Base-by-base conservation (phyloP, 768 basidiomycete genomes). In the Dentipellis sp. region DNA sequence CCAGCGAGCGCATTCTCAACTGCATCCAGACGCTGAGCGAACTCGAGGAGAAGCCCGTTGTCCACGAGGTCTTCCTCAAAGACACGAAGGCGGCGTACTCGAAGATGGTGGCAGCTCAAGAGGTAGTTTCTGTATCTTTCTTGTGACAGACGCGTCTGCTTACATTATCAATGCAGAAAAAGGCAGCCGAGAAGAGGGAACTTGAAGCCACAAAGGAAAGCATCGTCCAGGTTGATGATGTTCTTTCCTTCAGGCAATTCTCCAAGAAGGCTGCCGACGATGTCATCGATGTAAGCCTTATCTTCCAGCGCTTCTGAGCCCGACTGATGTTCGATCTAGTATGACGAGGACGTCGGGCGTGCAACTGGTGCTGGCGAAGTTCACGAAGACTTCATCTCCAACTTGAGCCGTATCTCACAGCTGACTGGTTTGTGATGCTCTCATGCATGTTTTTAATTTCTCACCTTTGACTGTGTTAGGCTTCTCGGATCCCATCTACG, bases 401-500 rank as follows among this genome's bases (percentile, higher is more conserved):
- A 94, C 67, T 78, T 98, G 47, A 94, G 85, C 63, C 81, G 90
- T 21, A 94, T 98, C 60, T 86, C 92, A 12, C 94, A 97, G 67
- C 80, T 98, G 42, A 98, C 94, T 47, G 91, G 91, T 86, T 59
- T 56, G 75, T 57, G 11, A 42, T 38, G 3, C 51, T 53, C 21
- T 55, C 49, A 6, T 39, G 19, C 23, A 21, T 21, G 40, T 14
- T 39, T 39, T 51, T 50, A 46, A 52, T 51, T 8, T 40, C 53
- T 59, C 14, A 55, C 21, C 19, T 14, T 21, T 50, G 29, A 29
- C 46, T 52, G 21, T 36, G 16, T 46, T 63, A 84, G 94, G 95
- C 35, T 98, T 98, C 79, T 97, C 94, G 23, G 97, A 98, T 68
- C 92, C 95, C 10, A 92, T 99, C 59, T 98, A 98, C 64, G 94